Conservation (phyloP, 108 stramenopile species). For the Cyclotella sp. region DNA sequence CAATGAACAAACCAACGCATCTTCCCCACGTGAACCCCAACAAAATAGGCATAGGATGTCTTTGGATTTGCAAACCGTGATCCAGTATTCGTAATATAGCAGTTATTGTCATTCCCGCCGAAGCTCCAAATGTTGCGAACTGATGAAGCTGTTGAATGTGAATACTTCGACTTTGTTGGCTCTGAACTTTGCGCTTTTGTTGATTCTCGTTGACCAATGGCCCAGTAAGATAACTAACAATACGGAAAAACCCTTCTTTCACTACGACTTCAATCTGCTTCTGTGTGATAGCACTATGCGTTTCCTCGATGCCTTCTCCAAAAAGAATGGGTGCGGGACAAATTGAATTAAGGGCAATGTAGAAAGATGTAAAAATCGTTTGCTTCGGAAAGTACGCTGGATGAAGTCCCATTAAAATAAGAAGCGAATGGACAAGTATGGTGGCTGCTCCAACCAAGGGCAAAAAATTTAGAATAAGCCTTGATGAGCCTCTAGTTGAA, state of each 20-base stretch:
- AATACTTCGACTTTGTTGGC: not conserved
- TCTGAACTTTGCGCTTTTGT: not conserved
- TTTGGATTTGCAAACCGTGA: slow-evolving; percentile 71
- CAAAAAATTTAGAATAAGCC: not conserved
- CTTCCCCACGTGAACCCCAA: slow-evolving; percentile 63
- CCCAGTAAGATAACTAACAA: not conserved
- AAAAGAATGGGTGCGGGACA: not conserved
- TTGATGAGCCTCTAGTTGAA: not conserved
- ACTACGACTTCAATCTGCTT: not conserved
- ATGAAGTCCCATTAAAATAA: slow-evolving; percentile 34
- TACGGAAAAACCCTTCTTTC: no score
- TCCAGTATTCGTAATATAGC: slow-evolving; percentile 61
- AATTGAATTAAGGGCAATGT: slow-evolving; percentile 25
- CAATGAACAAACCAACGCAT: slow-evolving; percentile 28
- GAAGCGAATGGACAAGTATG: slow-evolving; percentile 14
- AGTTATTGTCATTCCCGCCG: slow-evolving; percentile 25
- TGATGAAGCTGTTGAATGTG: slow-evolving; percentile 24
- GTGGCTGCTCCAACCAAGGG: slow-evolving; percentile 2
- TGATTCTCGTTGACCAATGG: not conserved
- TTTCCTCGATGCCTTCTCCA: not conserved
- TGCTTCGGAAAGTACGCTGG: slow-evolving; percentile 22
- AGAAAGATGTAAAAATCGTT: slow-evolving; percentile 29
- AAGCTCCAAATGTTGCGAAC: slow-evolving; percentile 16
- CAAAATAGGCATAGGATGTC: slow-evolving; percentile 73
- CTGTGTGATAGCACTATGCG: not conserved